phyloP scores from a whole-genome alignment of 257 asterid species.

The Solanum lycopersicoides region DNA sequence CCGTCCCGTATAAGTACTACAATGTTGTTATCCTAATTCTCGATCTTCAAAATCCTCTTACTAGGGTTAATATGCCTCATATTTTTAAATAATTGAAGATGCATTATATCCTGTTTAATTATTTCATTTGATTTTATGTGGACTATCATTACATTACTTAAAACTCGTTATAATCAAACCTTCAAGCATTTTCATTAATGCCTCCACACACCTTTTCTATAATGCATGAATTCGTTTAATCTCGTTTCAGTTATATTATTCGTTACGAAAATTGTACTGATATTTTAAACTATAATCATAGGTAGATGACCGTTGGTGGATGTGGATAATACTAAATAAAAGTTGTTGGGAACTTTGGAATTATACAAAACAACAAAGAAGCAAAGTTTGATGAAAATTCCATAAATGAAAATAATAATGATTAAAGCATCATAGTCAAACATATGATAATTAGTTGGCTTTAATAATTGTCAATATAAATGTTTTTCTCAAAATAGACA shows the following conservation, averaged over 20 bases:
- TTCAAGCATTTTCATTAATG: not conserved
- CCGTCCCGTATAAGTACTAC: not conserved
- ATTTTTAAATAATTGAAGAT: not conserved
- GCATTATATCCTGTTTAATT: not conserved
- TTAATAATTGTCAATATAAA: not conserved
- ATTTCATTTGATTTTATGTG: not conserved
- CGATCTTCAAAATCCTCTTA: not conserved
- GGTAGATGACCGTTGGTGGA: not conserved
- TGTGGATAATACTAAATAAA: not conserved
- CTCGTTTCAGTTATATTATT: not conserved
- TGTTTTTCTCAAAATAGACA: not conserved
- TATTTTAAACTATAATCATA: not conserved
- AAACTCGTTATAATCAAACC: not conserved
- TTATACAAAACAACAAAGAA: not conserved
- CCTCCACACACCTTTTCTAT: not conserved
- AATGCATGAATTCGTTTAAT: not conserved
- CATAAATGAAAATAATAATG: not conserved
- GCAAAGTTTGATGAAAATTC: not conserved
- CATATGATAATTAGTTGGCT: not conserved
- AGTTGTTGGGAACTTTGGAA: not conserved
- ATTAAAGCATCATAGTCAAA: not conserved
- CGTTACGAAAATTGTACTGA: not conserved
- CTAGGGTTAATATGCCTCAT: not conserved
- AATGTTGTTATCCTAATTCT: not conserved
- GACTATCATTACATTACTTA: not conserved